phyloP scores from a whole-genome alignment of 495 filamentous ascomycete species.

The Hypoxylon rickii region DNA sequence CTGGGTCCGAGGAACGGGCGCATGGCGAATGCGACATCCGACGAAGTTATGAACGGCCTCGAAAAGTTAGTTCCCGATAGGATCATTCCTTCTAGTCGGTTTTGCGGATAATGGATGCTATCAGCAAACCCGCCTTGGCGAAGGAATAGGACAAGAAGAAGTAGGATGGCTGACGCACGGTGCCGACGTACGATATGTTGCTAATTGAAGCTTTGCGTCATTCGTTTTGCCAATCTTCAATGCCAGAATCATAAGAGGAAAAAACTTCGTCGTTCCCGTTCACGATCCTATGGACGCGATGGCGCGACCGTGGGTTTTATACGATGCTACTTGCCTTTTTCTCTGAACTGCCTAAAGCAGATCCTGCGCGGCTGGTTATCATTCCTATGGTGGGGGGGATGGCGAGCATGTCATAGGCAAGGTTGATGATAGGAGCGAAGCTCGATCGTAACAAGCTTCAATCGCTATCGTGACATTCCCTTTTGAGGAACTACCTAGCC shows the following conservation, averaged over 20 bases:
- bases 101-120: background rate
- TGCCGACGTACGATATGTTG: background rate
- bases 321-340: background rate
- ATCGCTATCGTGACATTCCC: too few species aligned
- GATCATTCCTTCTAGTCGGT: slow-evolving; percentile 10
- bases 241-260: background rate
- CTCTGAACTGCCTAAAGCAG: slow-evolving; percentile 24
- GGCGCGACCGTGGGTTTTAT: too few species aligned
- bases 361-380: slow-evolving; percentile 1
- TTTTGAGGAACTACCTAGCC: background rate
- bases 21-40: too few species aligned
- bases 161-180: slow-evolving; percentile 3
- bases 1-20: too few species aligned
- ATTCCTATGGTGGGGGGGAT: slow-evolving; percentile 10
- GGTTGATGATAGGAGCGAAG: background rate
- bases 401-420: background rate
- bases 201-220: slow-evolving; percentile 2
- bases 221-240: background rate
- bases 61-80: background rate
- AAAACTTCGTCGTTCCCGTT: background rate
- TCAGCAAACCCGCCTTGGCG: slow-evolving; percentile 1
- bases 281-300: background rate
- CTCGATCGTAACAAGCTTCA: slow-evolving; percentile 4
- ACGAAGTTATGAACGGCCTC: too few species aligned
- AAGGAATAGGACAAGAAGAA: slow-evolving; percentile 5